Percentiles rank a stretch among this genome's conserved stretches.
phyloP scores from a whole-genome alignment of 257 asterid genomes.

The Fraxinus excelsior region DNA sequence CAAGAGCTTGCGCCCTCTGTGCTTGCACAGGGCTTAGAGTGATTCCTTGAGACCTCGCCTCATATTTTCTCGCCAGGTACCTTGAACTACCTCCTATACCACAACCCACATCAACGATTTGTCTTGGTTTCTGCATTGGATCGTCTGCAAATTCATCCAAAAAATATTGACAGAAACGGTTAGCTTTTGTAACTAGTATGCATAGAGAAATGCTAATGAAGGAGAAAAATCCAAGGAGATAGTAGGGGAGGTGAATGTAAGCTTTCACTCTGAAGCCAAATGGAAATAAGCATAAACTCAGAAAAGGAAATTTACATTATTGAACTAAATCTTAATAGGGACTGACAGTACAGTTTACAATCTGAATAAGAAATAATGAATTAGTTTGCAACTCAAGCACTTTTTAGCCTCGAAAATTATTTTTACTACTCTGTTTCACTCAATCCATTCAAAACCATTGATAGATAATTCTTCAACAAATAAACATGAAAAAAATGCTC shows the following conservation, averaged over 20 bases:
- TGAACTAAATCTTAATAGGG: no score
- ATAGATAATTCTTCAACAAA: no score
- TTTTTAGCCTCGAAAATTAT: no score
- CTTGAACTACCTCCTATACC: constrained; percentile 98
- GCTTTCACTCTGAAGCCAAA: neutral
- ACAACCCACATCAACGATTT: constrained; percentile 91
- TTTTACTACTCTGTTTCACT: no score
- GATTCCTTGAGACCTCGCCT: constrained; percentile 70
- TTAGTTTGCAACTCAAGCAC: no score
- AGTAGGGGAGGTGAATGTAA: neutral
- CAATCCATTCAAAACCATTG: no score
- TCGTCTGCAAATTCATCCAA: constrained; percentile 47
- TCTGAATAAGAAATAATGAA: no score
- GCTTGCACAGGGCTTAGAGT: constrained; percentile 98
- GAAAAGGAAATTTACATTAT: no score
- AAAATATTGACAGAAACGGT: neutral
- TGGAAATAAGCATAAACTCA: neutral
- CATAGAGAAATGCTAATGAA: no score
- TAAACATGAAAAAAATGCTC: no score
- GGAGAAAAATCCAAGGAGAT: neutral
- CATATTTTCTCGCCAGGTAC: constrained; percentile 71
- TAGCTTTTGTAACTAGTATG: neutral
- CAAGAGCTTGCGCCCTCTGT: constrained; percentile 80
- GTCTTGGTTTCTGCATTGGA: constrained; percentile 42
- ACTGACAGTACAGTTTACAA: no score